Conservation (phyloP, 2,329 filamentous ascomycete species). For the Exophiala oligosperma region DNA sequence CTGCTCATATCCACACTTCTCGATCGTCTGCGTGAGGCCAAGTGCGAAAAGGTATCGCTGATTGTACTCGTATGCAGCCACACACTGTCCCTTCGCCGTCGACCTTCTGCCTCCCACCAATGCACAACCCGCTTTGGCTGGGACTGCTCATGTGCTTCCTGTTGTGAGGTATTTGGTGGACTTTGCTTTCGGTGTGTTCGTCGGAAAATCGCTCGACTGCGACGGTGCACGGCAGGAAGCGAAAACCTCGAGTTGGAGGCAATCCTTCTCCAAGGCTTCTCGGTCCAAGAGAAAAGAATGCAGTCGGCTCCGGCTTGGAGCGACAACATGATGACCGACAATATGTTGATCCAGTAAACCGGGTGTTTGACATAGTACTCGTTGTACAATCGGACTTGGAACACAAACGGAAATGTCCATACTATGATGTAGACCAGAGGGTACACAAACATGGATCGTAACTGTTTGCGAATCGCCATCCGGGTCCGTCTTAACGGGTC, state of each 20-base stretch:
- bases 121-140: constrained; percentile 2
- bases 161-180: neutral
- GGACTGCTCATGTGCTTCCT: neutral
- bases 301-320: constrained; percentile 69
- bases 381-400: constrained; percentile 62
- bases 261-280: constrained; percentile 63
- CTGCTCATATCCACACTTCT: constrained; percentile 15
- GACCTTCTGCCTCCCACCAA: constrained; percentile 30
- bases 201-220: constrained; percentile 7
- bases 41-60: constrained; percentile 6
- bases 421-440: constrained; percentile 70
- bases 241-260: constrained; percentile 17
- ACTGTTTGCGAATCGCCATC: constrained; percentile 63
- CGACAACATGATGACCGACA: constrained; percentile 59
- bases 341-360: constrained; percentile 57
- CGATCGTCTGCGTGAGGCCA: constrained; percentile 13
- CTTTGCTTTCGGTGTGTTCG: neutral
- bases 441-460: constrained; percentile 74
- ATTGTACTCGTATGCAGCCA: constrained; percentile 25
- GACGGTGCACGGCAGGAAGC: constrained; percentile 1
- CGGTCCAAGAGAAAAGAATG: constrained; percentile 65
- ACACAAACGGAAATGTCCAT: constrained; percentile 71
- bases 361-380: constrained; percentile 52
- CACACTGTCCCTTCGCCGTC: constrained; percentile 27
- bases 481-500: constrained; percentile 42